Conservation (phyloP, 495 filamentous ascomycete species). For the Podospora pseudocomata region DNA sequence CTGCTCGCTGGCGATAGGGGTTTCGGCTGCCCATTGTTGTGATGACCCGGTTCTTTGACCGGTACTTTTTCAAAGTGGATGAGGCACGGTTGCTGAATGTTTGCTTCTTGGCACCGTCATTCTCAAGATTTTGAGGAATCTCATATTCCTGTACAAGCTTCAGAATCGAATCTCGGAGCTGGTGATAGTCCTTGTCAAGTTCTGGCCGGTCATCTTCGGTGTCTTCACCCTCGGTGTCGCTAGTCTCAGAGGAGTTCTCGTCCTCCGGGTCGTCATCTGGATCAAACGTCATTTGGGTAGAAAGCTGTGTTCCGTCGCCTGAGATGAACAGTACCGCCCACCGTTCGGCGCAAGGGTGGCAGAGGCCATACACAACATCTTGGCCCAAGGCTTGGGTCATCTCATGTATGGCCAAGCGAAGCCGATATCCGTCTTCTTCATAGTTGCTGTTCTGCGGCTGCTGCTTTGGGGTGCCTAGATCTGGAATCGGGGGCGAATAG, state of each 20-base stretch:
- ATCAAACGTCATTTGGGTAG: constrained; percentile 69
- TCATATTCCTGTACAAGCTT: constrained; percentile 80
- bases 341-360: constrained; percentile 68
- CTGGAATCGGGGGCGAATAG: constrained; percentile 41
- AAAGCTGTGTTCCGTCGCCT: constrained; percentile 62
- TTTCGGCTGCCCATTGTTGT: constrained; percentile 54
- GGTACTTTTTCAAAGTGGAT: constrained; percentile 44
- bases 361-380: constrained; percentile 57
- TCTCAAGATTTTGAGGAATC: constrained; percentile 58
- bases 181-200: constrained; percentile 76
- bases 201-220: constrained; percentile 60
- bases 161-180: constrained; percentile 74
- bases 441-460: constrained; percentile 37
- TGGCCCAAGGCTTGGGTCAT: constrained; percentile 60
- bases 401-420: constrained; percentile 59
- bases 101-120: constrained; percentile 49
- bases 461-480: constrained; percentile 32
- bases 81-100: constrained; percentile 63
- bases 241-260: constrained; percentile 56
- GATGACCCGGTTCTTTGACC: constrained; percentile 48
- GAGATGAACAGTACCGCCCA: constrained; percentile 77
- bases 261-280: constrained; percentile 61
- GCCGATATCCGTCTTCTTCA: constrained; percentile 53
- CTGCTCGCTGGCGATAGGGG: constrained; percentile 48
- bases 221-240: constrained; percentile 63